Conservation (phyloP, 257 asterid genomes). For the Ophiorrhiza pumila region DNA sequence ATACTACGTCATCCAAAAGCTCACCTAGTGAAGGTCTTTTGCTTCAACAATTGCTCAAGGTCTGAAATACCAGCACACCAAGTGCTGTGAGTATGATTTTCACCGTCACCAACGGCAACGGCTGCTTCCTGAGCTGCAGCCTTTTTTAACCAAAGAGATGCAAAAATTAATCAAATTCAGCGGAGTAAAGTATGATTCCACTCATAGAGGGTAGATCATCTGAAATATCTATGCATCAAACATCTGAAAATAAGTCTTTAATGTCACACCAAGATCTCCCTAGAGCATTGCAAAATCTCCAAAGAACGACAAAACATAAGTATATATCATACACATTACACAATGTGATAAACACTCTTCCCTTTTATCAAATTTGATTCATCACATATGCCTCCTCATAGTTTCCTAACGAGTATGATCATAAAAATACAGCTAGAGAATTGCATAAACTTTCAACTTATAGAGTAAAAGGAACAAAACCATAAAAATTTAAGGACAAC, state of each 20-base stretch:
- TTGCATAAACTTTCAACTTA: background rate
- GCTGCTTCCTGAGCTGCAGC: conserved; percentile 35
- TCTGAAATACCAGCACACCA: conserved; percentile 45
- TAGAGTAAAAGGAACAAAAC: background rate
- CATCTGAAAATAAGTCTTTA: background rate
- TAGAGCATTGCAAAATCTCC: background rate
- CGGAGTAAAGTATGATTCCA: background rate
- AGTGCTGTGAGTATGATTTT: conserved; percentile 28
- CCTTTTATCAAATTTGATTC: background rate
- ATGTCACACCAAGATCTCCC: background rate
- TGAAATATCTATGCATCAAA: background rate
- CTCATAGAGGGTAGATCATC: background rate
- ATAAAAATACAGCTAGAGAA: background rate
- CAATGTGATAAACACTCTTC: background rate
- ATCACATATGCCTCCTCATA: background rate
- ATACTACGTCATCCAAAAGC: background rate
- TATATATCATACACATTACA: background rate
- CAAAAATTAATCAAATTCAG: background rate
- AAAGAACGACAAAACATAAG: background rate
- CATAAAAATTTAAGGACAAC: no score
- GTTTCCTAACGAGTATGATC: background rate
- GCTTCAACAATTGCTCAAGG: conserved; percentile 74
- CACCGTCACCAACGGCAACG: conserved; percentile 30
- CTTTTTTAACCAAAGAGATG: conserved; percentile 24
- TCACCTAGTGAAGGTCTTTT: conserved; percentile 70